These are phyloP conservation scores for Lentinus brumalis DNA, from an alignment of 768 basidiomycete genomes.

Conservation along the genomic window DNA sequence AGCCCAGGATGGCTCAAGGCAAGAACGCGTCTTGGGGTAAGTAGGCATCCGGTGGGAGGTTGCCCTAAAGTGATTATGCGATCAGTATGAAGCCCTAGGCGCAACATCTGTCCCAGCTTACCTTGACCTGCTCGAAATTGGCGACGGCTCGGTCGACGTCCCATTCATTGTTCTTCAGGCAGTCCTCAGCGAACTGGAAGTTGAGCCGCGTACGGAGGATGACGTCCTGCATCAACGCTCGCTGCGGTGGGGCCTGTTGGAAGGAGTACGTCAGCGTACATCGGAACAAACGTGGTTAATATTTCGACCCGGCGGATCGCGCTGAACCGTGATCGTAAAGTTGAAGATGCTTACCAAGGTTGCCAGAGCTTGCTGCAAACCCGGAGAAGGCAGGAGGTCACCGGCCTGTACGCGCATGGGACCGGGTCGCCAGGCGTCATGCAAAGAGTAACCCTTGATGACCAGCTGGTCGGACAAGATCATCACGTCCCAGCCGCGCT, in stretches of 20 bases:
- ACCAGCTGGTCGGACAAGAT: constrained; percentile 89
- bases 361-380: constrained; percentile 51
- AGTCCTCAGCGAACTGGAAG: constrained; percentile 78
- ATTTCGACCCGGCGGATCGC: background rate
- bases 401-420: constrained; percentile 71
- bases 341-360: constrained; percentile 48
- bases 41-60: constrained; percentile 40
- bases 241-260: constrained; percentile 68
- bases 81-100: constrained; percentile 13
- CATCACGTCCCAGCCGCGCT: constrained; percentile 85
- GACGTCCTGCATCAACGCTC: constrained; percentile 68
- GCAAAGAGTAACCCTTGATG: constrained; percentile 81
- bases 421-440: constrained; percentile 77
- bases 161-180: constrained; percentile 85
- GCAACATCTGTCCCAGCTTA: constrained; percentile 36
- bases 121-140: constrained; percentile 90
- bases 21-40: constrained; percentile 59
- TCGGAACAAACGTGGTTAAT: background rate
- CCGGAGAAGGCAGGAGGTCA: constrained; percentile 28
- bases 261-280: constrained; percentile 9
- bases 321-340: background rate
- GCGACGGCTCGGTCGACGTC: constrained; percentile 74
- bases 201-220: constrained; percentile 78
- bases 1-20: constrained; percentile 25
- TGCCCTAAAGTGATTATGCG: constrained; percentile 30